phyloP scores from a whole-genome alignment of 2,329 filamentous ascomycete species.

The Lasiodiplodia sp. region DNA sequence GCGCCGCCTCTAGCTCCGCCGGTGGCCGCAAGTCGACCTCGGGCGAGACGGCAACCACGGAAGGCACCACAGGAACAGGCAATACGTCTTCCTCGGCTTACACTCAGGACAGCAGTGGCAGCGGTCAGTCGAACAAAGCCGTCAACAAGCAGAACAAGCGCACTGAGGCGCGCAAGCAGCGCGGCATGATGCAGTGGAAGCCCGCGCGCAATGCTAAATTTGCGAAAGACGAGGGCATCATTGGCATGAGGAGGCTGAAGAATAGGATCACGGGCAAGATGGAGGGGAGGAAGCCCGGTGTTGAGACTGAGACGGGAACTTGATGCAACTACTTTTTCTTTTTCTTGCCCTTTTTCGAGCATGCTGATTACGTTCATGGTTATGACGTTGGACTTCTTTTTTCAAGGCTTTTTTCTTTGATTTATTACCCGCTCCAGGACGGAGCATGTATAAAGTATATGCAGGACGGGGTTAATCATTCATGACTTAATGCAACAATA shows the following conservation, averaged over 20 bases:
- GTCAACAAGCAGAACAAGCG: conserved; percentile 74
- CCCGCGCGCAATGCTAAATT: conserved; percentile 86
- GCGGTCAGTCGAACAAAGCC: conserved; percentile 55
- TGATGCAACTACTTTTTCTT: neutral
- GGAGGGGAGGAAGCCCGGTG: conserved; percentile 82
- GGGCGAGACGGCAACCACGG: conserved; percentile 33
- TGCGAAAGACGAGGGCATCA: conserved; percentile 85
- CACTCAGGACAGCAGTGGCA: conserved; percentile 34
- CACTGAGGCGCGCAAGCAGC: conserved; percentile 79
- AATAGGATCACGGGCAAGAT: conserved; percentile 75
- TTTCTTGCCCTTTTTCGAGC: neutral
- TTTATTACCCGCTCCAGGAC: too few relatives aligned
- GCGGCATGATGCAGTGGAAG: conserved; percentile 94
- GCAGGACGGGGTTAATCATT: too few relatives aligned
- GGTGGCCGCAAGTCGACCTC: conserved; percentile 35
- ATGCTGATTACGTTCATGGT: too few relatives aligned
- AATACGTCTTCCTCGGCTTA: conserved; percentile 4
- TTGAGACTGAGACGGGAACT: conserved; percentile 67
- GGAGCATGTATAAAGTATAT: too few relatives aligned
- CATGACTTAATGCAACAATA: too few relatives aligned
- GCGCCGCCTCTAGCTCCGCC: conserved; percentile 31
- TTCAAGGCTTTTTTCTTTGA: too few relatives aligned
- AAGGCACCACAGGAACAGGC: too few relatives aligned
- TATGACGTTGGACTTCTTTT: too few relatives aligned
- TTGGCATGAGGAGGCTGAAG: conserved; percentile 76